phyloP scores from a whole-genome alignment of 2,329 filamentous ascomycete genomes.

The Talaromyces sp. region DNA sequence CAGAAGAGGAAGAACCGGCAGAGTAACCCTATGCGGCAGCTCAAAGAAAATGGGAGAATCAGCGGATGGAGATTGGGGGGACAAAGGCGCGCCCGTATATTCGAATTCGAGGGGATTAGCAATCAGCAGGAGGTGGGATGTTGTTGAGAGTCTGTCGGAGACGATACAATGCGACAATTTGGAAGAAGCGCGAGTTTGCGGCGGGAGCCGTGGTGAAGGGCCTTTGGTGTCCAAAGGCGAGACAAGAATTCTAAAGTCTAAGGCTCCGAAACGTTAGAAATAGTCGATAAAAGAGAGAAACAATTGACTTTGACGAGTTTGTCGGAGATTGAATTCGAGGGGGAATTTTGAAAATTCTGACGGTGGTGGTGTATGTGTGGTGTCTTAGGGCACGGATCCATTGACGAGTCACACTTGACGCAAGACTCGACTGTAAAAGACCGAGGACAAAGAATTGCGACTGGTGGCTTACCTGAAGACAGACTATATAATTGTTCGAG shows the following conservation, averaged over 20 bases:
- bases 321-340: neutral
- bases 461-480: neutral
- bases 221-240: slow-evolving; percentile 45
- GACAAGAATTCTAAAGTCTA: neutral
- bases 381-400: slow-evolving; percentile 8
- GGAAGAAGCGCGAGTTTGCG: slow-evolving; percentile 35
- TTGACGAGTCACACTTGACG: neutral
- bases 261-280: neutral
- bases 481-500: neutral
- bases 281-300: neutral
- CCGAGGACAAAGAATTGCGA: neutral
- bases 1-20: slow-evolving; percentile 97
- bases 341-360: neutral
- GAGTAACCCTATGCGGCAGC: slow-evolving; percentile 99
- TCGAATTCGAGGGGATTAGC: slow-evolving; percentile 25
- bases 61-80: slow-evolving; percentile 36
- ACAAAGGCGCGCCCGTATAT: slow-evolving; percentile 38
- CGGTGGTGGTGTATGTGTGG: neutral
- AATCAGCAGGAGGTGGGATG: slow-evolving; percentile 45
- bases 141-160: slow-evolving; percentile 49
- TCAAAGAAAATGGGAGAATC: slow-evolving; percentile 64
- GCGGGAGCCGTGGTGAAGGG: slow-evolving; percentile 38
- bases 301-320: neutral
- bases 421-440: neutral
- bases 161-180: slow-evolving; percentile 47